phyloP scores from a whole-genome alignment of 164 flowering plant genomes.

The Vitis riparia region DNA sequence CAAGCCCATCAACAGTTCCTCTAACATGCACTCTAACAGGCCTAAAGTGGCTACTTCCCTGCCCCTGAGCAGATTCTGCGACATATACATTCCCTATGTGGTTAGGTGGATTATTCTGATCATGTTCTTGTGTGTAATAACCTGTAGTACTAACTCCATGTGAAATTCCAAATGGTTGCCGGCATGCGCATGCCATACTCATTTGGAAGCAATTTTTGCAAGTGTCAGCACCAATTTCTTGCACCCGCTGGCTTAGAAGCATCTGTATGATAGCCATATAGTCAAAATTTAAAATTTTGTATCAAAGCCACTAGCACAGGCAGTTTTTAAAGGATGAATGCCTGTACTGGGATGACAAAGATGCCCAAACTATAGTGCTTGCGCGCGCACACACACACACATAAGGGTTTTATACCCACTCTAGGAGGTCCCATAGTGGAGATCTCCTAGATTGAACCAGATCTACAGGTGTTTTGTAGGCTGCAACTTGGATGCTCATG shows the following conservation, averaged over 20 bases:
- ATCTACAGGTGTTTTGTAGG: neutral
- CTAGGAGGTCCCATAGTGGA: neutral
- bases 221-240: slow-evolving; percentile 84
- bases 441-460: neutral
- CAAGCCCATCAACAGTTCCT: slow-evolving; percentile 91
- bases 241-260: slow-evolving; percentile 90
- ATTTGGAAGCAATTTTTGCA: slow-evolving; percentile 81
- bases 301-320: neutral
- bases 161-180: slow-evolving; percentile 66
- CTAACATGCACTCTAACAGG: slow-evolving; percentile 90
- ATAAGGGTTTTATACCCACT: neutral
- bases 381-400: neutral
- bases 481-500: too few relatives aligned
- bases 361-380: neutral
- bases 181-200: slow-evolving; percentile 73
- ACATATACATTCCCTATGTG: slow-evolving; percentile 66
- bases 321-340: neutral
- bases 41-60: slow-evolving; percentile 65
- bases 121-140: slow-evolving; percentile 78
- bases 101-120: slow-evolving; percentile 49
- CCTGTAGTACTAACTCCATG: slow-evolving; percentile 52
- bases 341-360: neutral
- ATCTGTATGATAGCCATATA: slow-evolving; percentile 46
- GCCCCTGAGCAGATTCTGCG: slow-evolving; percentile 66
- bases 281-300: neutral